phyloP scores from a whole-genome alignment of 1,284 basidiomycete species.

The Phlebopus sp. region DNA sequence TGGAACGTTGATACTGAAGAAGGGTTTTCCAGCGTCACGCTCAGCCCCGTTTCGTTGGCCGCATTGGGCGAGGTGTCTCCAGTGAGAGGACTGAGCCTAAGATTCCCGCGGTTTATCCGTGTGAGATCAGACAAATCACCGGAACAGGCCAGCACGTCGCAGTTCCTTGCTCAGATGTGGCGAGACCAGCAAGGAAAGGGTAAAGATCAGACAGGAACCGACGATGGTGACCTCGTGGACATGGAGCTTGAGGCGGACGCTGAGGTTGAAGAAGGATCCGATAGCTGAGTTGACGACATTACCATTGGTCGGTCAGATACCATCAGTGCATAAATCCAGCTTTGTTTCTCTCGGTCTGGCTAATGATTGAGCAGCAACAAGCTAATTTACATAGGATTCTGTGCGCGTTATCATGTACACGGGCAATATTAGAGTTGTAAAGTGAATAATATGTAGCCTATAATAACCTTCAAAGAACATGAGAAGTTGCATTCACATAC shows the following conservation, averaged over 20 bases:
- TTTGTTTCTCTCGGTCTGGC: constrained; percentile 29
- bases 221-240: constrained; percentile 62
- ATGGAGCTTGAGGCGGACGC: constrained; percentile 37
- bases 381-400: no score
- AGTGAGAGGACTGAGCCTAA: constrained; percentile 73
- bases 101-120: constrained; percentile 88
- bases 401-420: no score
- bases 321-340: constrained; percentile 16
- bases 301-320: not conserved
- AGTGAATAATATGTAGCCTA: no score
- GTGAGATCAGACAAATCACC: constrained; percentile 79
- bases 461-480: no score
- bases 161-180: constrained; percentile 71
- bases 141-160: constrained; percentile 76
- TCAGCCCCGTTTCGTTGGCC: constrained; percentile 87
- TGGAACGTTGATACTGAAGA: constrained; percentile 8
- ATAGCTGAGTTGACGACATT: constrained; percentile 7
- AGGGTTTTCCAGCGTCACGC: constrained; percentile 60
- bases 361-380: no score
- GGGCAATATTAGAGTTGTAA: no score
- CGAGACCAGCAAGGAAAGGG: constrained; percentile 55
- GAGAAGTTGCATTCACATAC: no score
- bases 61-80: constrained; percentile 68
- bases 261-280: constrained; percentile 32
- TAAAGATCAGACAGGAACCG: constrained; percentile 31